Conservation (phyloP, 148 eudicot species). For the Amaranthus cruentus region DNA sequence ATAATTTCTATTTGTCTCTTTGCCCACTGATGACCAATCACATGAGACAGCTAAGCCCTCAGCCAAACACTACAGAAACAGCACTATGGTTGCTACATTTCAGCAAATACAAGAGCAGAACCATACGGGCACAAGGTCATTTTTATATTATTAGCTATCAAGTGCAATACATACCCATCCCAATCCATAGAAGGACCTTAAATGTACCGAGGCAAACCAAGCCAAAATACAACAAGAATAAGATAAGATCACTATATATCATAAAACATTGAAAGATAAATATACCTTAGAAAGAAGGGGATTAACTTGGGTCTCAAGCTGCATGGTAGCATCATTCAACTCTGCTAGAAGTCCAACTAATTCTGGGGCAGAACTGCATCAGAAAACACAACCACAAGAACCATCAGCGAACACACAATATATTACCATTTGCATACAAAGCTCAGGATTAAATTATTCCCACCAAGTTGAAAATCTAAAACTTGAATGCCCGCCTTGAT, state of each 20-base stretch:
- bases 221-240: background rate
- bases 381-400: background rate
- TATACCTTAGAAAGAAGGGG: slow-evolving; percentile 72
- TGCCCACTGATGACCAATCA: too few relatives aligned
- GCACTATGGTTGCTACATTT: background rate
- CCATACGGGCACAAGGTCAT: background rate
- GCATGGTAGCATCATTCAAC: slow-evolving; percentile 59
- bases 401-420: background rate
- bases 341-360: slow-evolving; percentile 74
- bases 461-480: background rate
- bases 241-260: background rate
- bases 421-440: background rate
- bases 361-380: slow-evolving; percentile 86
- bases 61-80: background rate
- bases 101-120: background rate
- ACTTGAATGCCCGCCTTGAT: too few relatives aligned
- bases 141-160: background rate
- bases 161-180: background rate
- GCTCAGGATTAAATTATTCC: background rate
- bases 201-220: background rate
- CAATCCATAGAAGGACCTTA: background rate
- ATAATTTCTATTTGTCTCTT: too few relatives aligned
- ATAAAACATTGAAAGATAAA: background rate
- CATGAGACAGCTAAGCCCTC: background rate
- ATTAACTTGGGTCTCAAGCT: slow-evolving; percentile 73